These are phyloP conservation scores for Silene coronaria DNA, from an alignment of 179 eudicot species.

Conservation along the genomic window DNA sequence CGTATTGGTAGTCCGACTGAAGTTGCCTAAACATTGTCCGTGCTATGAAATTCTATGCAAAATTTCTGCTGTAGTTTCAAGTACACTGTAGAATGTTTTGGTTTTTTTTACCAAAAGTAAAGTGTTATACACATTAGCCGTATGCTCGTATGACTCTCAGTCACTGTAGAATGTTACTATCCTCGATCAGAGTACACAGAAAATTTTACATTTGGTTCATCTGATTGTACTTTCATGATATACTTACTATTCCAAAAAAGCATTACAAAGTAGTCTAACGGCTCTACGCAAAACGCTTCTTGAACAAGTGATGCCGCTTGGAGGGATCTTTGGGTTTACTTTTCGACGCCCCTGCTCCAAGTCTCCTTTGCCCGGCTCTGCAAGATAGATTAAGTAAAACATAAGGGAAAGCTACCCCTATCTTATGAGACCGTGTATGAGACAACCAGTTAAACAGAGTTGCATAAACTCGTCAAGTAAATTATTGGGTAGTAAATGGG, in stretches of 20 bases:
- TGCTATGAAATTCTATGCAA: too few species aligned
- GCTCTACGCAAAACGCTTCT: slow-evolving; percentile 51
- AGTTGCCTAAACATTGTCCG: too few species aligned
- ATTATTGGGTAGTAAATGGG: not conserved
- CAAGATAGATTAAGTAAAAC: not conserved
- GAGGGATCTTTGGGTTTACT: slow-evolving; percentile 87
- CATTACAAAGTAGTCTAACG: slow-evolving; percentile 13
- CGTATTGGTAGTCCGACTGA: too few species aligned
- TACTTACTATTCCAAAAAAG: not conserved
- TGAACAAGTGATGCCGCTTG: slow-evolving; percentile 73
- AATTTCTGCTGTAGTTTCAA: too few species aligned
- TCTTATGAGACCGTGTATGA: not conserved
- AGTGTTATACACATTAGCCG: too few species aligned
- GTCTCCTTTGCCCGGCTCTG: slow-evolving; percentile 56
- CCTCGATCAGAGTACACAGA: not conserved
- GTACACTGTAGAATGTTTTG: too few species aligned
- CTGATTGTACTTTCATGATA: not conserved
- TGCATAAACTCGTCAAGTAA: not conserved
- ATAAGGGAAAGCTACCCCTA: not conserved
- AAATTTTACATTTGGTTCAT: not conserved
- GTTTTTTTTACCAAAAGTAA: too few species aligned
- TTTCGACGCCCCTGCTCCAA: slow-evolving; percentile 34
- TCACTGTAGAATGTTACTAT: not conserved
- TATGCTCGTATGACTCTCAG: too few species aligned
- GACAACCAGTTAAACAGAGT: not conserved